Base-by-base conservation (phyloP, 257 asterid species). In the Salvia hispanica region DNA sequence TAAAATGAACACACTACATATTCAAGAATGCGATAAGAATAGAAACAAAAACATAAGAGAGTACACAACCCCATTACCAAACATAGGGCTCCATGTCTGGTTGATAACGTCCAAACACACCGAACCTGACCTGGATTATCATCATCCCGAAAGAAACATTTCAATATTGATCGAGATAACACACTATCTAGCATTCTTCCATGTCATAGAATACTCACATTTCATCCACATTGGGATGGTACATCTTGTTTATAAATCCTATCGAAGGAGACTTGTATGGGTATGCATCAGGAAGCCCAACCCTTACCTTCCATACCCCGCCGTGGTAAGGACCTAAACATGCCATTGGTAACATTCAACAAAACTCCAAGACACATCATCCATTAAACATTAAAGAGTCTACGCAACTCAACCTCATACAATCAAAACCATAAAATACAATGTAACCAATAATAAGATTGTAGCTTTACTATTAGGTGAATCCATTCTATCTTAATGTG, bases 61-160 rank as follows among this genome's bases (percentile, higher is more conserved):
- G 42, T 13, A 55, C 37, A 56, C 12, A 21, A 50, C 64, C 70
- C 6, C 56, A 76, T 76, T 90, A 93, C 99, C 99, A 37, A 94
- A 94, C 99, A 94, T 94, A 63, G 99, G 97, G 77, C 99, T 94
- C 99, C 99, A 94, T 0, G 96, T 87, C 88, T 94, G 99, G 78
- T 86, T 94, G 73, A 94, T 94, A 37, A 94, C 99, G 77, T 94
- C 99, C 55, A 94, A 87, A 69, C 97, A 94, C 75, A 94, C 96
- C 4, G 97, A 88, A 59, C 99, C 99, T 0, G 97, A 94, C 95
- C 99, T 94, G 91, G 47, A 81, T 69, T 60, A 62, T 37, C 43
- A 73, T 31, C 34, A 77, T 44, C 66, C 31, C 33, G 12, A 36
- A 68, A 11, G 37, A 64, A 43, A 66, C 2, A 52, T 45, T 62